Conservation (phyloP, 345 rosid species). For the Cardiospermum halicacabum region DNA sequence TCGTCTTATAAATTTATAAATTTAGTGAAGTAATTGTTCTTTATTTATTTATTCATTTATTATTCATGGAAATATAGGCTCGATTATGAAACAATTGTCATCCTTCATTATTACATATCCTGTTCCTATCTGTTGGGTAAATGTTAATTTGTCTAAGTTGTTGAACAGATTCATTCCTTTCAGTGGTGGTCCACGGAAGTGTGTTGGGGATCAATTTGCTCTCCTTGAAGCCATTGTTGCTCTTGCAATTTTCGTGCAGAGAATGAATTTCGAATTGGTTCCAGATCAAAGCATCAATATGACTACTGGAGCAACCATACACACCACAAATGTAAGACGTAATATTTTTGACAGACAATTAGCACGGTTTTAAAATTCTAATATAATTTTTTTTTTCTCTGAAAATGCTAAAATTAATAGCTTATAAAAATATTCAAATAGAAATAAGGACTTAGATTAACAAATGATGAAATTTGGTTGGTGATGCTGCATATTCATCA, state of each 20-base stretch:
- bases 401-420: background rate
- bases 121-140: background rate
- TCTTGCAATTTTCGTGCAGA: constrained; percentile 69
- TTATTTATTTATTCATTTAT: background rate
- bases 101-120: background rate
- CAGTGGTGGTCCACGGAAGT: constrained; percentile 94
- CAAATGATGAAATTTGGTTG: background rate
- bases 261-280: constrained; percentile 68
- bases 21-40: too few relatives aligned
- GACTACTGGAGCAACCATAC: constrained; percentile 98
- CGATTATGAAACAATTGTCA: background rate
- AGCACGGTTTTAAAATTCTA: background rate
- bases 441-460: background rate
- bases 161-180: constrained; percentile 76
- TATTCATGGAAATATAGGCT: background rate
- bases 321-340: constrained; percentile 63
- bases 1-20: constrained; percentile 3
- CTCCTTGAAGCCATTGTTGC: constrained; percentile 83
- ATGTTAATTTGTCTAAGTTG: constrained; percentile 2
- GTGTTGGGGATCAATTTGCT: constrained; percentile 97
- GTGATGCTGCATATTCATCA: background rate
- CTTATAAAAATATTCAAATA: background rate
- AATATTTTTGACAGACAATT: background rate
- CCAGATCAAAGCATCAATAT: constrained; percentile 83
- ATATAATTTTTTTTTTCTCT: background rate